Base-by-base conservation (phyloP, 2,329 filamentous ascomycete species). In the Sporothrix pseudoabietina region DNA sequence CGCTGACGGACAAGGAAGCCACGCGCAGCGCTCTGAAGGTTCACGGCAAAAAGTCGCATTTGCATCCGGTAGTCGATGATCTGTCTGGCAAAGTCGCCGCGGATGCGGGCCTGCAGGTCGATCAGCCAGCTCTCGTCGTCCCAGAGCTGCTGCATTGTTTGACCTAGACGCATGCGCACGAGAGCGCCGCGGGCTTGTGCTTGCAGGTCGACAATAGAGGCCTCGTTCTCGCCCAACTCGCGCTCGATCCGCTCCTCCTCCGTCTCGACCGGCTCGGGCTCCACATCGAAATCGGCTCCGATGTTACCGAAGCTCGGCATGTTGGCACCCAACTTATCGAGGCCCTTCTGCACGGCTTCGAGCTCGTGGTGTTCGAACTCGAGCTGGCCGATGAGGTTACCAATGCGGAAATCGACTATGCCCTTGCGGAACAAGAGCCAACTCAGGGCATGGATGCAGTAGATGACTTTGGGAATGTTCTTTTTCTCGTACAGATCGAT, bases 401-500 rank as follows among this genome's bases (percentile, higher is more conserved):
- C 96, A 79, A 99, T 99, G 9, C 94, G 91, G 81, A 99, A 98
- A 79, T 94, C 92, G 54, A 98, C 92, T 75, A 98, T 94, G 1
- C 96, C 95, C 81, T 98, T 96, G 68, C 96, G 91, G 82, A 93
- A 98, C 12, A 99, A 86, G n/a, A 99, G 87, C 94, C 95, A 99
- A 80, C 95, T 98, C 22, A 99, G 85, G 0, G 96, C 96, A 79
- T 99, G 96, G 71, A 99, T 96, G 80, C 96, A 99, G 83, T 99
- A 97, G 75, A 99, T 99, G 80, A 98, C 97, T 82, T 98, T 99
- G 4, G 96, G 96, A 0, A 98, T 97, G 78, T 99, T 99, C 83
- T 99, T 99, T 86, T 98, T 99, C 82, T 99, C 97, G 84, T 99
- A 99, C 14, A 99, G 84, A 82, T 99, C 96, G 76, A 98, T 97